Percentiles rank a stretch among this genome's conserved stretches.
phyloP scores from a whole-genome alignment of 192 early-diverging fungal genomes.

The Chytriomyces hyalinus region DNA sequence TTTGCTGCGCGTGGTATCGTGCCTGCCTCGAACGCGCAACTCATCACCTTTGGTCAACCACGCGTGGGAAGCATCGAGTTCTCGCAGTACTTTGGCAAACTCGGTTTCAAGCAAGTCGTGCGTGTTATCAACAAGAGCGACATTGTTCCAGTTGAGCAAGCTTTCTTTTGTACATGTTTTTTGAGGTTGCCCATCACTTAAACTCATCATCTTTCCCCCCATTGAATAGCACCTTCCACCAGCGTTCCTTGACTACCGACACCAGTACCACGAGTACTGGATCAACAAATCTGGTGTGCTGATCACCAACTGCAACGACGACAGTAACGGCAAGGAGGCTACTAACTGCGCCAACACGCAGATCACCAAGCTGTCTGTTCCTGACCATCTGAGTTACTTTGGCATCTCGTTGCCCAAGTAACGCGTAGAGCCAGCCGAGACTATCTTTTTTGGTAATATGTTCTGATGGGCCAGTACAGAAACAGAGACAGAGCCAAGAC shows the following conservation, averaged over 20 bases:
- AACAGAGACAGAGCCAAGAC: too few relatives aligned
- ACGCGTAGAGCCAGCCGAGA: too few relatives aligned
- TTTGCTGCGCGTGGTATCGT: slow-evolving; percentile 23
- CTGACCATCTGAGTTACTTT: too few relatives aligned
- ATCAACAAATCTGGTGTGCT: slow-evolving; percentile 14
- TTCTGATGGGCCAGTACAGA: too few relatives aligned
- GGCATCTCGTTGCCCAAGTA: too few relatives aligned
- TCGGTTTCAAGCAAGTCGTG: not conserved
- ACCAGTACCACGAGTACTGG: slow-evolving; percentile 37
- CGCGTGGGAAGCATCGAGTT: slow-evolving; percentile 44
- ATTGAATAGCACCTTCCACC: slow-evolving; percentile 6
- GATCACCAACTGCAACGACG: slow-evolving; percentile 28
- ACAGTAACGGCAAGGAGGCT: not conserved
- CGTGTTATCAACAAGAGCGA: slow-evolving; percentile 32
- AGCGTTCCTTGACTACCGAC: slow-evolving; percentile 19
- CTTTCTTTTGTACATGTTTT: too few relatives aligned
- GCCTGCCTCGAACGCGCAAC: slow-evolving; percentile 8
- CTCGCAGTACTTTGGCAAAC: slow-evolving; percentile 24
- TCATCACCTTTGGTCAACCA: slow-evolving; percentile 43
- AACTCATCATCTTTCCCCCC: not conserved
- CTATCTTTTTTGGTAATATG: too few relatives aligned
- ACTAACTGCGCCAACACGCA: not conserved
- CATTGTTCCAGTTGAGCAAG: slow-evolving; percentile 27
- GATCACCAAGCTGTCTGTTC: not conserved
- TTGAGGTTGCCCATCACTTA: not conserved